Evolutionary conservation across 306 rosid genomes (phyloP), one percentile per base, ranked within the genome.

Genomic region (Medicago ruthenica): DNA sequence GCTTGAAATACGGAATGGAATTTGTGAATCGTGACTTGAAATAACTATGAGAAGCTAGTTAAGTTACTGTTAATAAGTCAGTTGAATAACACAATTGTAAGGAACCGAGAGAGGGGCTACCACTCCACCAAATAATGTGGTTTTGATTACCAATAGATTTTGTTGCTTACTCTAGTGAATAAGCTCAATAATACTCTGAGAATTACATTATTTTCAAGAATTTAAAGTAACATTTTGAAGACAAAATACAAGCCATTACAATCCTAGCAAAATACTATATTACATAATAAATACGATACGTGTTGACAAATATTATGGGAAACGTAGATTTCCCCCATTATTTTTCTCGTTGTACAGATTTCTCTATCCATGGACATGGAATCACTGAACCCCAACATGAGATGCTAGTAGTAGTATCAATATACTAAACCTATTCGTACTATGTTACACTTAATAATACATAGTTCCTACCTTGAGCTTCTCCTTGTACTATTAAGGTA

Each of bases 381-480:
- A 73, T 73, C 31, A 77, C 53, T 36, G 74, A 73, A 61, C 50
- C 54, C 45, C 55, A 9, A 17, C 57, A 40, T 59, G 69, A 40
- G 61, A 63, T 57, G 22, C 50, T 42, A 20, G 70, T 14, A 71
- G 41, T 36, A 20, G 70, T 14, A 71, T 24, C 64, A 24, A 67
- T 21, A 67, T 45, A 70, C 54, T 27, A 44, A 67, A 69, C 59
- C 76, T 57, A 72, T 36, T 37, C 41, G 18, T 62, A 41, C 55
- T 41, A 31, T 40, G 39, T 71, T 24, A 70, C 57, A 65, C 71
- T 36, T 37, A 27, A 55, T 60, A 24, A 70, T 17, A 72, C 81
- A 64, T 34, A 11, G 41, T 73, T 69, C 77, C 73, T 48, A 55
- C 71, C 80, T 71, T 24, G 82, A 66, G 82, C 84, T 54, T 74